A percentile compares a stretch with the other conserved stretches of the same genome.
phyloP scores from a whole-genome alignment of 192 early-diverging fungal genomes.

The Coemansia sp. region DNA sequence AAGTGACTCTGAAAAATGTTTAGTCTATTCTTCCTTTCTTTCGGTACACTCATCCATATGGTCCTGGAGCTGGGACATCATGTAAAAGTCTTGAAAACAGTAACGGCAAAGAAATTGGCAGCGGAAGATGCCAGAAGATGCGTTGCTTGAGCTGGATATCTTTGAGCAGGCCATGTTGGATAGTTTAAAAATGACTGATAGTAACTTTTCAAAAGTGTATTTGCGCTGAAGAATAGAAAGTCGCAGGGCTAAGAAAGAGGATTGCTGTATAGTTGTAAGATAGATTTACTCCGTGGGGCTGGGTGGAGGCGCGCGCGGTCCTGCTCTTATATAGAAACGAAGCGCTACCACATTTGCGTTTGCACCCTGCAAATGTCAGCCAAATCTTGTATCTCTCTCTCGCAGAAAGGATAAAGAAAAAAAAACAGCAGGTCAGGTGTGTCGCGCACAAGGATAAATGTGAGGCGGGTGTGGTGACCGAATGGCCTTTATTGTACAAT shows the following conservation, averaged over 20 bases:
- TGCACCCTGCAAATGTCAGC: no score
- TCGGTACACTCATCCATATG: constrained; percentile 29
- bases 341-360: no score
- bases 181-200: not conserved
- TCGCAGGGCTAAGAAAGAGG: not conserved
- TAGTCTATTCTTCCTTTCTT: not conserved
- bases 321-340: no score
- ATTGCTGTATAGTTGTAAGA: not conserved
- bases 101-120: constrained; percentile 35
- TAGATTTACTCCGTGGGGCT: no score
- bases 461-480: no score
- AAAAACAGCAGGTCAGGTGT: no score
- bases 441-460: no score
- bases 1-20: not conserved
- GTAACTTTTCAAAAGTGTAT: not conserved
- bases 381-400: no score
- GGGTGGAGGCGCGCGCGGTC: no score
- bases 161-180: constrained; percentile 28
- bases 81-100: constrained; percentile 28
- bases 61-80: constrained; percentile 20
- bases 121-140: constrained; percentile 33
- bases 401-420: no score
- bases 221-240: not conserved
- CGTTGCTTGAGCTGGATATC: constrained; percentile 11
- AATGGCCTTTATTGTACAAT: not conserved